Evolutionary conservation across 106 monocot species (phyloP), one percentile per base, ranked within the genome.

Genomic region (Dendrobium huoshanense): DNA sequence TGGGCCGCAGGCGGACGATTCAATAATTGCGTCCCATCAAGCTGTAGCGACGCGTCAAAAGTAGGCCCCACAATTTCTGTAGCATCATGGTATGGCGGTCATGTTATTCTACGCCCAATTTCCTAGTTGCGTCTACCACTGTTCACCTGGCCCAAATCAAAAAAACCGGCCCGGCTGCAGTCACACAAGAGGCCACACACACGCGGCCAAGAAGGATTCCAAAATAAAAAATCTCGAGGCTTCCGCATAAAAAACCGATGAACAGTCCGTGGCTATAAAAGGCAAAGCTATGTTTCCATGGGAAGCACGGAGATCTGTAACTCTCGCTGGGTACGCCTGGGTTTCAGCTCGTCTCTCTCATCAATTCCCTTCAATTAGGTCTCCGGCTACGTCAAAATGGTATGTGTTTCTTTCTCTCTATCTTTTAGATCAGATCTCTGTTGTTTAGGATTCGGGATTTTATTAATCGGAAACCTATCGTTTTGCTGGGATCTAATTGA

Each of bases 301-400:
- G 2, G 51, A 51, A 51, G 24, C 2, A 4, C 64, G 24, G 64
- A 22, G 22, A n/a, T 22, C 25, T 7, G 13, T 16, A 3, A 3
- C 2, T 51, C 61, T 5, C 6, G 22, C 61, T 3, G 61, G 13
- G 2, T 4, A 61, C 5, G 2, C 61, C 61, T 61, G 7, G 17
- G n/a, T 3, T 8, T 61, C 24, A n/a, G 5, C 22, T 61, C 8
- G 22, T 37, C 31, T 70, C 31, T 31, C 29, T 10, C 61, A 0
- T 5, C 2, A 19, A 19, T 19, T 22, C 11, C 37, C 70, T 70
- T 70, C 70, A 37, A 37, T 27, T 27, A 33, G 4, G 31, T 70
- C 70, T 70, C 33, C 70, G 70, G 24, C 70, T 2, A 70, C 70
- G 70, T 24, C 33, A 37, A 70, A 16, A 70, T 70, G 70, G 70